These are phyloP conservation scores for Starmerella vaccinii DNA, from an alignment of 805 yeast species.

Conservation along the genomic window DNA sequence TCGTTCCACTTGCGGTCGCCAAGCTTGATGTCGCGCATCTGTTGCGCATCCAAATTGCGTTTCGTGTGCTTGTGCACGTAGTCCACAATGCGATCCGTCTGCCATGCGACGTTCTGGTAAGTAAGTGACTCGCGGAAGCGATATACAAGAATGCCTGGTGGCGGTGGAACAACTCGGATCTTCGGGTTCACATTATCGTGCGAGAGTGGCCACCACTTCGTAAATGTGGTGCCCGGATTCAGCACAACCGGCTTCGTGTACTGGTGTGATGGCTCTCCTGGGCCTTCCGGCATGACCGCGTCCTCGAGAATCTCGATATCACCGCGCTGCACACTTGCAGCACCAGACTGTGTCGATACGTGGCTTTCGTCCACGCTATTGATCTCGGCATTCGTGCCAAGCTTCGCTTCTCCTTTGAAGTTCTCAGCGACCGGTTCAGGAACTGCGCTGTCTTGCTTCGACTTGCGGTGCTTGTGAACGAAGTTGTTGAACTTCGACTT, in stretches of 20 bases:
- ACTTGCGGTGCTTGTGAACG: neutral
- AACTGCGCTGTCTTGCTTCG: neutral
- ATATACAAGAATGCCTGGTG: slow-evolving; percentile 82
- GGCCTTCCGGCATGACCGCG: slow-evolving; percentile 8
- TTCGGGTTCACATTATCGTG: slow-evolving; percentile 44
- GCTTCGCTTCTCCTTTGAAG: neutral
- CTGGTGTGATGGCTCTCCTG: slow-evolving; percentile 16
- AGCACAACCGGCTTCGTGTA: slow-evolving; percentile 13
- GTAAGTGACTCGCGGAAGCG: slow-evolving; percentile 72
- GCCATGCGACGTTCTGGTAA: slow-evolving; percentile 70
- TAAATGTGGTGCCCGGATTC: slow-evolving; percentile 6
- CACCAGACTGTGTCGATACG: neutral
- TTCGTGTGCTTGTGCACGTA: slow-evolving; percentile 52
- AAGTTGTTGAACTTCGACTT: neutral
- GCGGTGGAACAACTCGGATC: slow-evolving; percentile 60
- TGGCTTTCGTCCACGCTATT: neutral
- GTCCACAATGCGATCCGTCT: slow-evolving; percentile 57
- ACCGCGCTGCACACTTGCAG: neutral
- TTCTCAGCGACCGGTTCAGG: neutral
- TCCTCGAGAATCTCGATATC: slow-evolving; percentile 14
- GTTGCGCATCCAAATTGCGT: slow-evolving; percentile 40
- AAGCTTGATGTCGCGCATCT: slow-evolving; percentile 26
- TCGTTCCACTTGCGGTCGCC: slow-evolving; percentile 86
- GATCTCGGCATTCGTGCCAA: neutral
- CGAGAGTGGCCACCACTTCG: slow-evolving; percentile 33